A percentile compares a stretch with the other conserved stretches of the same genome.
Evolutionary conservation across 2,329 filamentous ascomycete species (phyloP).

Genomic region (Colletotrichum cereale): DNA sequence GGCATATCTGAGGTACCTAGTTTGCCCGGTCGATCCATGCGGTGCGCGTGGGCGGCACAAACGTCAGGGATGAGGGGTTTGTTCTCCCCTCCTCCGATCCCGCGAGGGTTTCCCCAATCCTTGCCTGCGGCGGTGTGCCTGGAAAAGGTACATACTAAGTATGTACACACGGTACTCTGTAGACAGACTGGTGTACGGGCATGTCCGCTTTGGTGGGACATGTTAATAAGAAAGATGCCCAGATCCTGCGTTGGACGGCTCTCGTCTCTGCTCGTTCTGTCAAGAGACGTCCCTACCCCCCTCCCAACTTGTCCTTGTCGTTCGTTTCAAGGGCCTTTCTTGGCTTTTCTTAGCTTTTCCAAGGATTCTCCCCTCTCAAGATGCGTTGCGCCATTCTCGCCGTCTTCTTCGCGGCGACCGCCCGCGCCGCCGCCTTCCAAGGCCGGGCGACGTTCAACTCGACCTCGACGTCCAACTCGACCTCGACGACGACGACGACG

Average conservation of each 20-base stretch:
- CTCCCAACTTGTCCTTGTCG: background rate
- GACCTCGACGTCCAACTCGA: background rate
- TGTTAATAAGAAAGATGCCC: background rate
- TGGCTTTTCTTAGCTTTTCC: background rate
- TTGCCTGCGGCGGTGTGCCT: background rate
- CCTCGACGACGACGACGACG: background rate
- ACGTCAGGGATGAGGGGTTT: background rate
- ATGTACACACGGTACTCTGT: no score
- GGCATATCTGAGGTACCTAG: no score
- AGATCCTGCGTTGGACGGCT: background rate
- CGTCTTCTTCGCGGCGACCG: constrained; percentile 45
- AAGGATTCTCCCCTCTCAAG: background rate
- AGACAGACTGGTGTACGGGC: no score
- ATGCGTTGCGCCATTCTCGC: constrained; percentile 32
- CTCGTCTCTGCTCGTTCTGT: background rate
- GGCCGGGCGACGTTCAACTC: constrained; percentile 14
- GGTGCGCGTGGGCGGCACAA: background rate
- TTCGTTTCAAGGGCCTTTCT: constrained; percentile 10
- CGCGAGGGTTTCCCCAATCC: background rate
- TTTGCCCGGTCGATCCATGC: background rate
- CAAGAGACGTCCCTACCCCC: background rate
- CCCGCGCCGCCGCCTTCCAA: constrained; percentile 44
- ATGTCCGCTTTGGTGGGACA: background rate
- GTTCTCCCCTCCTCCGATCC: no score
- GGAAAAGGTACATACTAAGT: background rate